Conservation (phyloP, 768 basidiomycete species). For the Lentinus brumalis region DNA sequence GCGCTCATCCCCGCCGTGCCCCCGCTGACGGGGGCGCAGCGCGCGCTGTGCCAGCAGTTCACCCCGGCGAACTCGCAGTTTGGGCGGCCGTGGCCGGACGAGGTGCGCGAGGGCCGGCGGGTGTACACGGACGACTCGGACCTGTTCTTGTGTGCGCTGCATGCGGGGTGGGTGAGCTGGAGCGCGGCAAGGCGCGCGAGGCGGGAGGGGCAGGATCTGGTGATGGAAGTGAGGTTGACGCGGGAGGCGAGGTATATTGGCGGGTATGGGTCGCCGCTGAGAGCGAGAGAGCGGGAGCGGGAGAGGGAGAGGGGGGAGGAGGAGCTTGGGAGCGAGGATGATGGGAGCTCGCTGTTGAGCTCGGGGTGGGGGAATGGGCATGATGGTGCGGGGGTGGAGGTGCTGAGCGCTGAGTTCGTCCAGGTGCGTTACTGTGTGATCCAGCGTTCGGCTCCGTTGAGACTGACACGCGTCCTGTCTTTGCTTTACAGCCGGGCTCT, state of each 20-base stretch:
- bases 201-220: slow-evolving; percentile 40
- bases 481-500: slow-evolving; percentile 46
- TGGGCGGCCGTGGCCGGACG: slow-evolving; percentile 25
- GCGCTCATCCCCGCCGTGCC: slow-evolving; percentile 48
- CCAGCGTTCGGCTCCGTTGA: no score
- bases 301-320: slow-evolving; percentile 14
- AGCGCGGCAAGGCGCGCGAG: slow-evolving; percentile 41
- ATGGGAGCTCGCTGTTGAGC: slow-evolving; percentile 35
- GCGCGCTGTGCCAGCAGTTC: slow-evolving; percentile 22
- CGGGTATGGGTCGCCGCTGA: slow-evolving; percentile 39
- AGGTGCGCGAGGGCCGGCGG: slow-evolving; percentile 41
- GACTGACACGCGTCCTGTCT: no score
- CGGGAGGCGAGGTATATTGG: slow-evolving; percentile 48
- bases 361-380: slow-evolving; percentile 80
- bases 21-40: slow-evolving; percentile 27
- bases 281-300: slow-evolving; percentile 1
- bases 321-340: slow-evolving; percentile 21
- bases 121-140: slow-evolving; percentile 83
- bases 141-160: slow-evolving; percentile 66
- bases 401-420: slow-evolving; percentile 63
- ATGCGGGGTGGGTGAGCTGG: slow-evolving; percentile 57
- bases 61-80: slow-evolving; percentile 17
- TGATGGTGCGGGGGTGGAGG: slow-evolving; percentile 76
- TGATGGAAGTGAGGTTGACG: slow-evolving; percentile 44
- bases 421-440: no score